Evolutionary conservation across 2,329 filamentous ascomycete species (phyloP), one percentile per base, ranked within the genome.

Genomic region (Pyrenophora seminiperda): DNA sequence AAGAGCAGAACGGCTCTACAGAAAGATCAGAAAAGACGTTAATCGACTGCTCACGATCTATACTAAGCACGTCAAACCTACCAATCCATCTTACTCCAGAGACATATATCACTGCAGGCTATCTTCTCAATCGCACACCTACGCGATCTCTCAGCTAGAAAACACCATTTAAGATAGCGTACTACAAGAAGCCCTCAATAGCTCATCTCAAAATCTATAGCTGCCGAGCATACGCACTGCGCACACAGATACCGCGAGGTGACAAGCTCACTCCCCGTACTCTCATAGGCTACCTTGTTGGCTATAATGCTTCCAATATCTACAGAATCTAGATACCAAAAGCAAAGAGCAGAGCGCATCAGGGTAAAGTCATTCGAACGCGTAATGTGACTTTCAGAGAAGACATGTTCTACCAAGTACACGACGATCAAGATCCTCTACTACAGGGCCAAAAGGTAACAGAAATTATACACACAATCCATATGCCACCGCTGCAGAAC

Each of bases 271-370:
- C 17, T 48, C 41, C 47, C 11, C 27, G 52, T 29, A 57, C 50
- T 5, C 44, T 56, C 6, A 46, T 62, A 34, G 47, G 57, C 3
- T 53, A 63, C 14, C 44, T 63, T 2, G 52, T 62, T 39, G 41
- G 54, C 34, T 61, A 62, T 18, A 30, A 63, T 37, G 40, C 45
- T 1, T 53, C 42, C 2, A 62, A 63, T 36, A 59, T 63, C 22
- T 62, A 46, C 31, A 7, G 41, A 20, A 18, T 62, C 20, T 59
- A 14, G 51, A 20, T 45, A 34, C 41, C 15, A 20, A 38, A 33
- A 30, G 14, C 14, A 11, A 38, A 15, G 11, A 41, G 39, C 19
- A 41, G 29, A 41, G 39, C 18, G 13, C 10, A 41, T 17, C 14
- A 41, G 17, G 29, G 41, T 11, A 37, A 32, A 17, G 33, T 45